These are phyloP conservation scores for Amauroascus niger DNA, from an alignment of 2,329 filamentous ascomycete genomes.

Conservation along the genomic window DNA sequence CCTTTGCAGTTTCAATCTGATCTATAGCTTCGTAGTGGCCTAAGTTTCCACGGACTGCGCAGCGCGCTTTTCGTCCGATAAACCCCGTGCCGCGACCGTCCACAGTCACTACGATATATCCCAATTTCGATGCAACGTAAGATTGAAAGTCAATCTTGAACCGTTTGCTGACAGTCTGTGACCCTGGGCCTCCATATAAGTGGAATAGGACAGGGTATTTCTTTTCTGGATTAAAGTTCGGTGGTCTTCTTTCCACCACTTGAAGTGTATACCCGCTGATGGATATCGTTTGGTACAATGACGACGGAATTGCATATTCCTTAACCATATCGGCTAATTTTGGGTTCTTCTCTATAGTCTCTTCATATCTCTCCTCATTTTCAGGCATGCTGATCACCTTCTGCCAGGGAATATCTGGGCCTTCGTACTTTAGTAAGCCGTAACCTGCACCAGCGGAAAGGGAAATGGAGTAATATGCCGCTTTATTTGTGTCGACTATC, in stretches of 20 bases:
- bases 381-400: conserved; percentile 71
- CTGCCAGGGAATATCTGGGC: conserved; percentile 82
- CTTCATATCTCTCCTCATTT: conserved; percentile 53
- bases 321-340: conserved; percentile 58
- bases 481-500: conserved; percentile 61
- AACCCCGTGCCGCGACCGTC: conserved; percentile 90
- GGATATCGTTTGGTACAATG: conserved; percentile 75
- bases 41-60: conserved; percentile 70
- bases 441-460: conserved; percentile 79
- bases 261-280: conserved; percentile 66
- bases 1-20: conserved; percentile 81
- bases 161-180: conserved; percentile 70
- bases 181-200: conserved; percentile 90
- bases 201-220: conserved; percentile 92
- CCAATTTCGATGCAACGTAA: conserved; percentile 73
- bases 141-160: conserved; percentile 85
- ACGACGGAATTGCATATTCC: conserved; percentile 69
- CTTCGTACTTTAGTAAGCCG: conserved; percentile 71
- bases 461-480: conserved; percentile 71
- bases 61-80: conserved; percentile 73
- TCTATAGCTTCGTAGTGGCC: conserved; percentile 78
- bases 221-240: conserved; percentile 73
- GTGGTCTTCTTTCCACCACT: conserved; percentile 74
- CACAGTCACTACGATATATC: conserved; percentile 89
- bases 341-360: conserved; percentile 68